Evolutionary conservation across 352 stramenopile species (phyloP), one percentile per base, ranked within the genome.

Genomic region (Phytopythium delawarense): DNA sequence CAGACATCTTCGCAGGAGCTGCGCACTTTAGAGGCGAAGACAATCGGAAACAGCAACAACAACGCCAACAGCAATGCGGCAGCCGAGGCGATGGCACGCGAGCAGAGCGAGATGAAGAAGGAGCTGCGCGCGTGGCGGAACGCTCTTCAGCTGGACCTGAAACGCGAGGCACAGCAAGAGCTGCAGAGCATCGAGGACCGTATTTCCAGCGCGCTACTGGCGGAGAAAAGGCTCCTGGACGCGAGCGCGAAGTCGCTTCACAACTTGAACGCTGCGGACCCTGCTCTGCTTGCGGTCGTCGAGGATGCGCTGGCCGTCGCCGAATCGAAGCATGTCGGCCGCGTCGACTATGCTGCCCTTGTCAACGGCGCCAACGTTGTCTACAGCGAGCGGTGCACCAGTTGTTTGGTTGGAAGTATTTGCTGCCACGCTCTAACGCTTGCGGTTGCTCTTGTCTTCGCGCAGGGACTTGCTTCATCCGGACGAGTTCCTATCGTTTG

Each of bases 331-430:
- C 85, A 79, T 62, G 67, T 69, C 4, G 80, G 78, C 0, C 77
- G 77, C 20, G 76, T 87, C 20, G 84, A 92, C 60, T 73, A 87
- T 61, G 84, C 84, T 34, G 75, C 80, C 18, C 69, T 92, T 39
- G 78, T 75, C 2, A 92, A 92, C 54, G 84, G 84, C 20, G 84
- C 81, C 1, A 66, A 59, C 1, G 74, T 94, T 37, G 71, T 92
- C 51, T 71, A 78, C 57, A 81, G 75, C 15, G 70, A 86, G 58
- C 74, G 71, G 85, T 91, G 64, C 11, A 69, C 23, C 21, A 35
- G 25, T 12, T 37, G 13, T 40, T 37, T 2, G 35, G 40, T n/a
- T n/a, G 12, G 7, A 11, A 62, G 34, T 57, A 32, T 23, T 30
- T 49, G 39, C 13, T 67, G 8, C 35, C 12, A 6, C 35, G 28